A percentile compares a stretch with the other conserved stretches of the same genome.
phyloP scores from a whole-genome alignment of 176 grass and related monocot species.

The Otatea glauca region DNA sequence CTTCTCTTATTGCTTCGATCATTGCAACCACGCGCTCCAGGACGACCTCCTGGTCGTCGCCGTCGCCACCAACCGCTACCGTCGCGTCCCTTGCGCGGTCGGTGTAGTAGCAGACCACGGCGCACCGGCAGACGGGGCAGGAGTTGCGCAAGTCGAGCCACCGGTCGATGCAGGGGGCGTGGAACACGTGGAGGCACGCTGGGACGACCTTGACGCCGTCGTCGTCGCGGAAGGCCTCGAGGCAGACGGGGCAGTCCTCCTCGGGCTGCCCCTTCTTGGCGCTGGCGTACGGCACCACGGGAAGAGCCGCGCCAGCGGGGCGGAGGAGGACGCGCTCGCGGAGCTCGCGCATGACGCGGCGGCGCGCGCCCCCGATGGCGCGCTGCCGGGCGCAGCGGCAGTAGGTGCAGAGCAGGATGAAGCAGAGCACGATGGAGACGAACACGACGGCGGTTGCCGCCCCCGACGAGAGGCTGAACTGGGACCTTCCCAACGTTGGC shows the following conservation, averaged over 20 bases:
- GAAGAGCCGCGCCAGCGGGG: constrained; percentile 32
- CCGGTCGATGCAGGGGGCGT: constrained; percentile 68
- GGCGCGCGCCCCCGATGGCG: constrained; percentile 34
- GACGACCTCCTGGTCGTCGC: constrained; percentile 51
- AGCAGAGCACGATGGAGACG: constrained; percentile 60
- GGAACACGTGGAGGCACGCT: constrained; percentile 68
- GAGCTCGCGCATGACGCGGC: constrained; percentile 50
- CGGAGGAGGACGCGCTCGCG: constrained; percentile 11
- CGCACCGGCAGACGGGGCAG: constrained; percentile 69
- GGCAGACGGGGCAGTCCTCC: constrained; percentile 69
- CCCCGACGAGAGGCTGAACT: constrained; percentile 56
- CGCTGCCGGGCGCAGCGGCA: constrained; percentile 61
- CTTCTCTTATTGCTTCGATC: constrained; percentile 54
- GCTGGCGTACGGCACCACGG: constrained; percentile 40
- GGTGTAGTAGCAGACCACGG: constrained; percentile 43
- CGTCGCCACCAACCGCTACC: background rate
- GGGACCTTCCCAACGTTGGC: background rate
- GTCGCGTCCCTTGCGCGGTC: constrained; percentile 8
- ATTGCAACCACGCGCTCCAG: constrained; percentile 57
- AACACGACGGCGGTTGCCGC: constrained; percentile 60
- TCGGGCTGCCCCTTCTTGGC: constrained; percentile 38
- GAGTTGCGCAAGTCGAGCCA: constrained; percentile 67
- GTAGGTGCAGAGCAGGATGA: constrained; percentile 74
- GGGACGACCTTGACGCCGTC: constrained; percentile 73
- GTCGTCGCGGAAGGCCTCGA: constrained; percentile 56